phyloP scores from a whole-genome alignment of 345 rosid genomes.

The Euphorbia pulcherrima region DNA sequence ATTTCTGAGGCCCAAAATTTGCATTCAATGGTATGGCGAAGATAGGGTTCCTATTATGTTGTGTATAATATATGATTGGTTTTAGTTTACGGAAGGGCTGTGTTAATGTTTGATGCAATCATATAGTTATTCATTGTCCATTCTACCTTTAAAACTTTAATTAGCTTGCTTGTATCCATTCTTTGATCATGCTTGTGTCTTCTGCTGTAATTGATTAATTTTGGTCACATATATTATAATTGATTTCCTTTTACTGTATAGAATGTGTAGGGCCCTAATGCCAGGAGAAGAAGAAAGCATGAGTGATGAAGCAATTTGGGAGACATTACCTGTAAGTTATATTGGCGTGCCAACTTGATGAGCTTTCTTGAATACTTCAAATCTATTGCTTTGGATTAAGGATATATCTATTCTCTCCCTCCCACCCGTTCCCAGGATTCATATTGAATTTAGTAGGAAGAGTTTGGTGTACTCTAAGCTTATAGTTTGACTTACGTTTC shows the following conservation, averaged over 20 bases:
- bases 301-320: constrained; percentile 93
- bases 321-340: constrained; percentile 85
- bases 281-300: constrained; percentile 90
- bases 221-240: not conserved
- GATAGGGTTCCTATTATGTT: not conserved
- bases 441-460: not conserved
- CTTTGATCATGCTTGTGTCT: not conserved
- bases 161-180: not conserved
- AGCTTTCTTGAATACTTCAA: not conserved
- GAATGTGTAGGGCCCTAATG: constrained; percentile 95
- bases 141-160: not conserved
- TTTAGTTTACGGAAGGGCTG: not conserved
- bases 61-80: too few species aligned
- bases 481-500: not conserved
- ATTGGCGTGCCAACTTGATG: constrained; percentile 5
- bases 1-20: not conserved
- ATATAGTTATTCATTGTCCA: constrained; percentile 3
- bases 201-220: not conserved
- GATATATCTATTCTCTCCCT: not conserved
- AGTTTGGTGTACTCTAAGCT: not conserved
- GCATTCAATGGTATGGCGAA: not conserved
- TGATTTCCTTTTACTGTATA: constrained; percentile 30
- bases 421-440: not conserved
- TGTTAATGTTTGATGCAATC: not conserved
- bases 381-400: not conserved